Conservation (phyloP, 371 early-diverging fungal species). For the Apophysomyces elegans region DNA sequence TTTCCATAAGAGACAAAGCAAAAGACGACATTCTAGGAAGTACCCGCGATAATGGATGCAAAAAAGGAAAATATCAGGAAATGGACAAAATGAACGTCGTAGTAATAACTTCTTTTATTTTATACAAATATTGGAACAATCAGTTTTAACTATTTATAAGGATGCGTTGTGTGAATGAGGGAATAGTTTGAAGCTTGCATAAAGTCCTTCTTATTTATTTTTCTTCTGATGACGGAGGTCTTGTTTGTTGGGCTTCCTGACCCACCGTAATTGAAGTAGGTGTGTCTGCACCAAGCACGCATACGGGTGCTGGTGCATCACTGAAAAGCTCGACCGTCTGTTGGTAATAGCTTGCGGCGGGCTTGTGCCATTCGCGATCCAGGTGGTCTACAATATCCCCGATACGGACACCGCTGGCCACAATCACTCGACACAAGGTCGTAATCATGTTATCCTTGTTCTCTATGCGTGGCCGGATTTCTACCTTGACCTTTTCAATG, state of each 20-base stretch:
- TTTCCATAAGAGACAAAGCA: too few relatives aligned
- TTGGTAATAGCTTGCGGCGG: constrained; percentile 35
- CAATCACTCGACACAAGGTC: constrained; percentile 36
- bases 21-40: too few relatives aligned
- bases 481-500: constrained; percentile 43
- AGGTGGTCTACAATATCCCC: constrained; percentile 42
- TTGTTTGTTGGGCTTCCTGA: not conserved
- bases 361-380: constrained; percentile 43
- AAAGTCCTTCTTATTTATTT: not conserved
- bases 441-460: constrained; percentile 42
- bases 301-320: constrained; percentile 41
- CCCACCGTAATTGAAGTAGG: constrained; percentile 29
- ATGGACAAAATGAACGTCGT: too few relatives aligned
- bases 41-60: too few relatives aligned
- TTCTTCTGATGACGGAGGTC: not conserved
- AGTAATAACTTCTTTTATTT: too few relatives aligned
- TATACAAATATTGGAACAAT: too few relatives aligned
- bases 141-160: too few relatives aligned
- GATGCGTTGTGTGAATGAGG: not conserved
- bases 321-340: constrained; percentile 38
- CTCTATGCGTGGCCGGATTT: constrained; percentile 44
- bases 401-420: constrained; percentile 31
- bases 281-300: constrained; percentile 43
- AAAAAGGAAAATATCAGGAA: too few relatives aligned
- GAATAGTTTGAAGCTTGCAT: too few relatives aligned